A percentile compares a stretch with the other conserved stretches of the same genome.
phyloP scores from a whole-genome alignment of 2,329 filamentous ascomycete genomes.

The Aspergillus floridensis region DNA sequence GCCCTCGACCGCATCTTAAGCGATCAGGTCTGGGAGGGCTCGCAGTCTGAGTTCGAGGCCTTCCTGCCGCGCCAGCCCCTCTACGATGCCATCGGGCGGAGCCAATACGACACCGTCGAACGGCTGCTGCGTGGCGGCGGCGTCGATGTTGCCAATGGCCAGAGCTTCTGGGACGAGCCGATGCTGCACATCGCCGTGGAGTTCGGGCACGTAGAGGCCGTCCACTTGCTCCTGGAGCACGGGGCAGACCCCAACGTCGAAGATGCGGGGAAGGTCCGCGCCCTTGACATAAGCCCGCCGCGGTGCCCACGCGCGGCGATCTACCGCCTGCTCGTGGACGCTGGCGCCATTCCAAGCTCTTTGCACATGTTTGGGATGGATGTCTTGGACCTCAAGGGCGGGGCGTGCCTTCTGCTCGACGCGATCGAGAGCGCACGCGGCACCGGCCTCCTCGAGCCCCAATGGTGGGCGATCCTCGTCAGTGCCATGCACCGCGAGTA shows the following conservation, averaged over 20 bases:
- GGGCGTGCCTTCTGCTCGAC: not conserved
- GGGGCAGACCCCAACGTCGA: not conserved
- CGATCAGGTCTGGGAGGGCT: not conserved
- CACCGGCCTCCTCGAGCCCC: not conserved
- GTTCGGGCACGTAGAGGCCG: not conserved
- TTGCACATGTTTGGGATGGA: not conserved
- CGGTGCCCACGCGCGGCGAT: not conserved
- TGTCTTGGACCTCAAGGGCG: not conserved
- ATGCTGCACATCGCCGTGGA: not conserved
- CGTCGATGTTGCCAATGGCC: not conserved
- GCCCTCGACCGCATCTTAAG: not conserved
- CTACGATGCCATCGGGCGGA: not conserved
- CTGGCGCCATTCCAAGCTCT: not conserved
- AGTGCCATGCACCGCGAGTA: not conserved
- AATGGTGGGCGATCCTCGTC: not conserved
- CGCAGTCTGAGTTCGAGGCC: too few species aligned
- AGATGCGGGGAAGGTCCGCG: too few species aligned
- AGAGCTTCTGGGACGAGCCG: not conserved
- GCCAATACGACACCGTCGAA: not conserved
- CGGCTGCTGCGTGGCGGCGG: not conserved
- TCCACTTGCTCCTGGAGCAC: not conserved
- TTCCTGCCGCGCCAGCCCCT: not conserved
- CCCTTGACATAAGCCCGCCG: not conserved
- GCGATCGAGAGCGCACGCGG: not conserved
- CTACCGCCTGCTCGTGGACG: not conserved